Percentiles rank a stretch among this genome's conserved stretches.
Evolutionary conservation across 495 filamentous ascomycete genomes (phyloP).

Genomic region (Hypoxylon subgilvum): DNA sequence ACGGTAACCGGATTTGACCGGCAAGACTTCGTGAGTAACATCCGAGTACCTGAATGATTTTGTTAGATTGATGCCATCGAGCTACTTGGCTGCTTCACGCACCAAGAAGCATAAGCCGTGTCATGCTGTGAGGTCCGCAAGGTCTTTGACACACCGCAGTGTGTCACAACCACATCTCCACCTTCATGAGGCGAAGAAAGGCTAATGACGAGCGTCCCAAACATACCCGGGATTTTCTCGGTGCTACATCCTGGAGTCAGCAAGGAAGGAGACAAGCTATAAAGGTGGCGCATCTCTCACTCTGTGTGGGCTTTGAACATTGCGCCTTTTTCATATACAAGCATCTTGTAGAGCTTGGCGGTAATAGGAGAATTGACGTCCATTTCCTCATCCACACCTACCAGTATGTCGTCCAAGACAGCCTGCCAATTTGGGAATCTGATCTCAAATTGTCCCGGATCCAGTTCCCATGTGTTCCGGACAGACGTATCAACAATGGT

Average conservation of each 20-base stretch:
- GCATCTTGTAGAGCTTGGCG: conserved; percentile 60
- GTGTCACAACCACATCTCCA: conserved; percentile 55
- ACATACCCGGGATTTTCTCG: conserved; percentile 62
- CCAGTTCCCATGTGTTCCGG: too few species aligned
- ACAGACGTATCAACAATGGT: conserved; percentile 56
- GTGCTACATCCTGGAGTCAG: conserved; percentile 29
- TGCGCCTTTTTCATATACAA: conserved; percentile 62
- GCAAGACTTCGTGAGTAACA: conserved; percentile 59
- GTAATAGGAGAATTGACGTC: conserved; percentile 41
- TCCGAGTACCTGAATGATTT: conserved; percentile 52
- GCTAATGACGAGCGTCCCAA: conserved; percentile 61
- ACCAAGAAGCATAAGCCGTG: conserved; percentile 52
- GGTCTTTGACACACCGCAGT: conserved; percentile 43
- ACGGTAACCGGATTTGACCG: conserved; percentile 57
- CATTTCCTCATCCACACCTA: conserved; percentile 37
- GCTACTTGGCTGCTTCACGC: conserved; percentile 23
- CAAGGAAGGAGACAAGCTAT: neutral
- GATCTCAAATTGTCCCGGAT: conserved; percentile 53
- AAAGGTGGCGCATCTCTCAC: conserved; percentile 29
- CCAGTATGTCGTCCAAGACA: conserved; percentile 31
- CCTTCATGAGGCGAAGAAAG: conserved; percentile 61
- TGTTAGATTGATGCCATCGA: neutral
- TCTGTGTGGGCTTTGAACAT: conserved; percentile 62
- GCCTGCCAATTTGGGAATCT: conserved; percentile 45
- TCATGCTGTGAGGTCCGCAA: conserved; percentile 49